phyloP scores from a whole-genome alignment of 306 rosid species.

The Corylus avellana region DNA sequence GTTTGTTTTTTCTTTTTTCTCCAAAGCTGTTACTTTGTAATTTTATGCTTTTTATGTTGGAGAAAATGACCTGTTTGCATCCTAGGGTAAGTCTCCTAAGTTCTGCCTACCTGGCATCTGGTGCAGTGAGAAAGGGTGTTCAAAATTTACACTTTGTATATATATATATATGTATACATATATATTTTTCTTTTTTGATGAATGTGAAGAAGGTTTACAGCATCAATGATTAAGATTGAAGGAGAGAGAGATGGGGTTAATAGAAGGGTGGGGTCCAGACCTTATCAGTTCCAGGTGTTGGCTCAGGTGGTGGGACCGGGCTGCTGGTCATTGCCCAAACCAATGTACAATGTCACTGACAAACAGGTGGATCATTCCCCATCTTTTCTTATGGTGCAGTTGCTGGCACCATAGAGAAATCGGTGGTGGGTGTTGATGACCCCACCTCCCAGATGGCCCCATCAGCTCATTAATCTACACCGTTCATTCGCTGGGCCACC shows the following conservation, averaged over 20 bases:
- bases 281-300: conserved; percentile 98
- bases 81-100: conserved; percentile 41
- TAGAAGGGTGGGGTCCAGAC: conserved; percentile 55
- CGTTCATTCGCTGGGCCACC: conserved; percentile 43
- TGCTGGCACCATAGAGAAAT: conserved; percentile 58
- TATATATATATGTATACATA: no score
- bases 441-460: conserved; percentile 45
- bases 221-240: conserved; percentile 69
- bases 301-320: conserved; percentile 74
- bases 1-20: conserved; percentile 11
- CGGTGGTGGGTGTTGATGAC: conserved; percentile 54
- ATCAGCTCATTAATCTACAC: conserved; percentile 47
- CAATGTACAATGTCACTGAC: conserved; percentile 92
- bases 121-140: conserved; percentile 38
- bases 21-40: conserved; percentile 31
- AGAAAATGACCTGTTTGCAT: conserved; percentile 45
- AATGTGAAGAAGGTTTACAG: conserved; percentile 42
- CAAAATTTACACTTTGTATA: no score
- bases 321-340: conserved; percentile 70
- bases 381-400: conserved; percentile 47
- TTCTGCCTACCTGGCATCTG: conserved; percentile 50
- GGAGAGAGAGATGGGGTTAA: conserved; percentile 31
- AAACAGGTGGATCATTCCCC: conserved; percentile 99
- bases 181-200: no score
- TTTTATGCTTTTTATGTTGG: conserved; percentile 36